These are phyloP conservation scores for Starmerella gropengiesseri DNA, from an alignment of 805 yeast species.

Conservation along the genomic window DNA sequence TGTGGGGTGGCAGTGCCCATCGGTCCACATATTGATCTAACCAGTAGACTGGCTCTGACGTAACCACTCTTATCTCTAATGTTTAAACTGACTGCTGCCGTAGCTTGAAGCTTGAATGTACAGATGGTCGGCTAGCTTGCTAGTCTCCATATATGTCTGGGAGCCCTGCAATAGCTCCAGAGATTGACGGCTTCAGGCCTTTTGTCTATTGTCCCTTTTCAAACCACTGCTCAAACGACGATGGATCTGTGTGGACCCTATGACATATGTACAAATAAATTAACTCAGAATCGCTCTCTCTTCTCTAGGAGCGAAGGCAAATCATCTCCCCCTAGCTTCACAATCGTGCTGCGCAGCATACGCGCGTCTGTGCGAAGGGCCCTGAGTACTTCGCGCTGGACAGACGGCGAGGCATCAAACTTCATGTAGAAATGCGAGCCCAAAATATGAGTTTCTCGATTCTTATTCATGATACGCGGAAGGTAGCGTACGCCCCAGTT, in stretches of 20 bases:
- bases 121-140: too few relatives aligned
- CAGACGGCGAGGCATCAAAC: constrained; percentile 77
- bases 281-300: constrained; percentile 1
- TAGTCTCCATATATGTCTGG: too few relatives aligned
- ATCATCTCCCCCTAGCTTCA: constrained; percentile 35
- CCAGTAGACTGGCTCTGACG: background rate
- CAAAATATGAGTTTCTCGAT: constrained; percentile 80
- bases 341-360: constrained; percentile 65
- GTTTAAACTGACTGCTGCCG: too few relatives aligned
- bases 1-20: constrained; percentile 36
- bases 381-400: constrained; percentile 73
- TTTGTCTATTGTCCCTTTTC: too few relatives aligned
- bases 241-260: background rate
- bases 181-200: too few relatives aligned
- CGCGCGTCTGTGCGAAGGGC: constrained; percentile 82
- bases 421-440: constrained; percentile 80
- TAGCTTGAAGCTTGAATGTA: too few relatives aligned
- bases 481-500: constrained; percentile 68
- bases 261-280: background rate
- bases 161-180: too few relatives aligned
- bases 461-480: constrained; percentile 72
- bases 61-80: too few relatives aligned
- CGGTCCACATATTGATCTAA: constrained; percentile 23
- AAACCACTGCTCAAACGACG: too few relatives aligned
- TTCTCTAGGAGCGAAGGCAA: constrained; percentile 20